Percentiles rank a stretch among this genome's conserved stretches.
phyloP scores from a whole-genome alignment of 192 early-diverging fungal genomes.

The Podochytrium sp. region DNA sequence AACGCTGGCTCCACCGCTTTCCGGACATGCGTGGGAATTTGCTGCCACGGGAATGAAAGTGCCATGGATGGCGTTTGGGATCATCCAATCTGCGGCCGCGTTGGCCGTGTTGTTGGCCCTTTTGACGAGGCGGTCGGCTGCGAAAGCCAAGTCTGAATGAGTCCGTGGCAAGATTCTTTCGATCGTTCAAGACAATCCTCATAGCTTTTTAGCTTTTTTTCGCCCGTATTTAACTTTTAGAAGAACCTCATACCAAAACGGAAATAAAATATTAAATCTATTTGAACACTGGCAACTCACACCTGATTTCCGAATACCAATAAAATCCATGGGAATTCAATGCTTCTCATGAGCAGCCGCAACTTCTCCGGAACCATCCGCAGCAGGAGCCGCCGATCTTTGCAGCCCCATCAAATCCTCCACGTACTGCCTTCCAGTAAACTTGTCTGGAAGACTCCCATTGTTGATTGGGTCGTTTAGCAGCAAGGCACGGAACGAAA shows the following conservation, averaged over 20 bases:
- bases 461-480: constrained; percentile 41
- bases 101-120: not conserved
- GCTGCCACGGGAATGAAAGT: not conserved
- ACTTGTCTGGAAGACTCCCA: constrained; percentile 45
- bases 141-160: not conserved
- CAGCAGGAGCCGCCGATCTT: not conserved
- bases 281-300: no score
- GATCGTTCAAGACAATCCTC: no score
- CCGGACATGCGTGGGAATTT: not conserved
- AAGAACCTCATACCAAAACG: not conserved
- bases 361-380: no score
- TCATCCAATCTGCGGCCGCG: not conserved
- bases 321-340: no score
- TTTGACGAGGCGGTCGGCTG: not conserved
- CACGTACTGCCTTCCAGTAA: constrained; percentile 48
- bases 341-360: not conserved
- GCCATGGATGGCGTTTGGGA: not conserved
- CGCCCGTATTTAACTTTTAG: not conserved
- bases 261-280: no score
- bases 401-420: constrained; percentile 51
- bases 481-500: constrained; percentile 44
- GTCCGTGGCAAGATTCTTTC: not conserved
- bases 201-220: not conserved
- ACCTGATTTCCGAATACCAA: no score
- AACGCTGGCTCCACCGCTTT: not conserved